Evolutionary conservation across 345 rosid genomes (phyloP).

Genomic region (Eutrema heterophyllum): DNA sequence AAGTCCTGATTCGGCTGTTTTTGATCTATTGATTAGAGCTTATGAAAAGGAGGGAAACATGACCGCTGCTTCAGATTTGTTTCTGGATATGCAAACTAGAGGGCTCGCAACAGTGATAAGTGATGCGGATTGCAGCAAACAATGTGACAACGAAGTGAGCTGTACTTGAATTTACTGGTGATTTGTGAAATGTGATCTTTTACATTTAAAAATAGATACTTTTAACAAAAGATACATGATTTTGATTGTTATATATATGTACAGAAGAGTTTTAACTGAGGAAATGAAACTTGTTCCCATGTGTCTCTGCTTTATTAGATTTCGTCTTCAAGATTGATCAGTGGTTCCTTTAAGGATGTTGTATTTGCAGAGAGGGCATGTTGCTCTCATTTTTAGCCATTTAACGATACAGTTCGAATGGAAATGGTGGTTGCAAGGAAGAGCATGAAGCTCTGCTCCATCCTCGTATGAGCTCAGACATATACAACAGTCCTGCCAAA

Average conservation of each 20-base stretch:
- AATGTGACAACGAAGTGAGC: constrained; percentile 7
- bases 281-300: neutral
- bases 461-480: constrained; percentile 84
- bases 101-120: constrained; percentile 18
- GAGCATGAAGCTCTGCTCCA: constrained; percentile 77
- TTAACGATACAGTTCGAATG: constrained; percentile 77
- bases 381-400: constrained; percentile 98
- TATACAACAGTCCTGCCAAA: constrained; percentile 76
- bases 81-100: constrained; percentile 34
- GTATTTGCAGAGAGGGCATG: constrained; percentile 97
- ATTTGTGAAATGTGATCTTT: neutral
- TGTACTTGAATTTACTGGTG: neutral
- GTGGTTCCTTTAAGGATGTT: constrained; percentile 80
- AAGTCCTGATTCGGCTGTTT: constrained; percentile 36
- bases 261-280: neutral
- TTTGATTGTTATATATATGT: constrained; percentile 7
- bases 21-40: constrained; percentile 39
- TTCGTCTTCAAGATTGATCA: constrained; percentile 49
- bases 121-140: constrained; percentile 10
- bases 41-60: constrained; percentile 33
- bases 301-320: constrained; percentile 5
- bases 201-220: neutral
- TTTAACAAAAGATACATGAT: constrained; percentile 2
- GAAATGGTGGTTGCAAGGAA: constrained; percentile 95
- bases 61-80: constrained; percentile 30